Conservation (phyloP, 2,329 filamentous ascomycete genomes). For the Hypoxylon sp. region DNA sequence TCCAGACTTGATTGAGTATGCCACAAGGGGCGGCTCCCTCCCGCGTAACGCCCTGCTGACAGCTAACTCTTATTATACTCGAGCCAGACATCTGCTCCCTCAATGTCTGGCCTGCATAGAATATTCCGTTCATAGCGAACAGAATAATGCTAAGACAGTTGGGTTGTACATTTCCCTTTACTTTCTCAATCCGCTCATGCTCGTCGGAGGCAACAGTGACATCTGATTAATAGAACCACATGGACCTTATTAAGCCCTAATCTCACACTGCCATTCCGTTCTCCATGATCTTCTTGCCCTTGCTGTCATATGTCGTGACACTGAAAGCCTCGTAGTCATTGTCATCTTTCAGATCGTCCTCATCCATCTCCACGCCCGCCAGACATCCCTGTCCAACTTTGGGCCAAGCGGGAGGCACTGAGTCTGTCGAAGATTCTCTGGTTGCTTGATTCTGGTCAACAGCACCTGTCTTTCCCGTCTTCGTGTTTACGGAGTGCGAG, state of each 20-base stretch:
- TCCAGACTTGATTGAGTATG: background rate
- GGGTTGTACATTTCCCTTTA: background rate
- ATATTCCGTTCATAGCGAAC: background rate
- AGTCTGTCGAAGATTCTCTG: slow-evolving; percentile 49
- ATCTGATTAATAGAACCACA: background rate
- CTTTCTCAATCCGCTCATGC: background rate
- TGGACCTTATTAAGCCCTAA: background rate
- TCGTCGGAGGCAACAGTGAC: background rate
- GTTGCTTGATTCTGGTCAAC: slow-evolving; percentile 25
- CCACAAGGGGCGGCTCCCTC: background rate
- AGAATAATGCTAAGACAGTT: background rate
- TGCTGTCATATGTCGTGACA: slow-evolving; percentile 51
- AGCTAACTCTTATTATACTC: background rate
- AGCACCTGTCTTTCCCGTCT: background rate
- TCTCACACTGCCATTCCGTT: slow-evolving; percentile 49
- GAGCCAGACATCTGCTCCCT: background rate
- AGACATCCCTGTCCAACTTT: slow-evolving; percentile 50
- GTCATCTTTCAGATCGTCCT: slow-evolving; percentile 49
- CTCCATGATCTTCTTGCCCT: slow-evolving; percentile 50
- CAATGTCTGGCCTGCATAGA: background rate
- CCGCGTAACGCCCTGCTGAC: background rate
- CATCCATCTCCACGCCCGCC: slow-evolving; percentile 46
- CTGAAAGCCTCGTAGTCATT: slow-evolving; percentile 55
- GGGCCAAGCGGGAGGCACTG: slow-evolving; percentile 51
- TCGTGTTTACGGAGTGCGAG: slow-evolving; percentile 24